Evolutionary conservation across 257 asterid genomes (phyloP).

Genomic region (Solanum peruvianum): DNA sequence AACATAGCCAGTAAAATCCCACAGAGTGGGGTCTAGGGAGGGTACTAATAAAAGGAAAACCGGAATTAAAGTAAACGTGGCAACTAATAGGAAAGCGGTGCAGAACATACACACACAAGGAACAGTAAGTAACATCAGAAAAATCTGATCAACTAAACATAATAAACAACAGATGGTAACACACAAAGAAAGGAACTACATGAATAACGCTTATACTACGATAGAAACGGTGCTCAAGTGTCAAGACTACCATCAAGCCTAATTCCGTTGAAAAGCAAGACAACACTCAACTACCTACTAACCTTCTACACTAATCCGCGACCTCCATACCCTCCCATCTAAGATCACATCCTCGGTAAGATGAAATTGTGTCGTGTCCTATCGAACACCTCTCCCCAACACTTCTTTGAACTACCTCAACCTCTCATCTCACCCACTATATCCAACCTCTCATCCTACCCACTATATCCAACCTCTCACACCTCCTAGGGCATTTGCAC

Average conservation of each 20-base stretch:
- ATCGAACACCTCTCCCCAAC: not conserved
- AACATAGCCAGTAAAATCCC: not conserved
- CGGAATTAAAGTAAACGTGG: not conserved
- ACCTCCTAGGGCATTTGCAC: not conserved
- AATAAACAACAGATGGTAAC: not conserved
- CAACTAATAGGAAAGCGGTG: not conserved
- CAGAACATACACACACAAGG: not conserved
- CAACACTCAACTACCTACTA: not conserved
- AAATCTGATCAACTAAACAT: not conserved
- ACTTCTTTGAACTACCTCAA: not conserved
- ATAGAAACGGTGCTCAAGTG: not conserved
- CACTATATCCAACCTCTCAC: not conserved
- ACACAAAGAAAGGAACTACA: not conserved
- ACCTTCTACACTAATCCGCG: not conserved
- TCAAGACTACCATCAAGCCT: not conserved
- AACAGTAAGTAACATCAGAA: not conserved
- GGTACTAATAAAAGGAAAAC: not conserved
- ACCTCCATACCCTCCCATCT: not conserved
- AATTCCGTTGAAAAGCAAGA: not conserved
- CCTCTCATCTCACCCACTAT: not conserved
- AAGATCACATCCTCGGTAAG: not conserved
- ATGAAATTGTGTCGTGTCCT: not conserved
- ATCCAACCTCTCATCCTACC: not conserved
- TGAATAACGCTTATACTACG: not conserved
- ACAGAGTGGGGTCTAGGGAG: not conserved